Conservation (phyloP, 805 yeast species). For the Sugiyamaella smithiae region DNA sequence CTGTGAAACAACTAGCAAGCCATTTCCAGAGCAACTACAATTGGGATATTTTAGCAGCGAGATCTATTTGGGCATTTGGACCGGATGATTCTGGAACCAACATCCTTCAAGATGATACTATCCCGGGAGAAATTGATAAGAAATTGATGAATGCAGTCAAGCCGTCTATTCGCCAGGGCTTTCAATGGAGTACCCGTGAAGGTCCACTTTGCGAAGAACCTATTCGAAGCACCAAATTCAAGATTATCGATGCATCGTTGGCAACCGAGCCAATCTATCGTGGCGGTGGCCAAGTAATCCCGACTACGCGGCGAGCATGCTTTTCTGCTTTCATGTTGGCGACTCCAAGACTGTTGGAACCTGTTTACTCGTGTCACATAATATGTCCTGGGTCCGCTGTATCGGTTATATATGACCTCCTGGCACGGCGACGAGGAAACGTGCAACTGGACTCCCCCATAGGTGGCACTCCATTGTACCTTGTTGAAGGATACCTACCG, state of each 20-base stretch:
- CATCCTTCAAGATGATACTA: slow-evolving; percentile 64
- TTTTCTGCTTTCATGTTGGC: slow-evolving; percentile 78
- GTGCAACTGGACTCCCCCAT: slow-evolving; percentile 50
- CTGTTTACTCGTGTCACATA: slow-evolving; percentile 61
- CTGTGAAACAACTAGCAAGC: slow-evolving; percentile 49
- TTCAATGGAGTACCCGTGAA: slow-evolving; percentile 75
- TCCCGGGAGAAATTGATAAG: slow-evolving; percentile 68
- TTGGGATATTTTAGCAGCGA: slow-evolving; percentile 83
- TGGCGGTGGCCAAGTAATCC: slow-evolving; percentile 69
- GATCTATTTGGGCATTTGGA: slow-evolving; percentile 79
- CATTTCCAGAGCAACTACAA: slow-evolving; percentile 53
- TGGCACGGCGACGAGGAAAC: slow-evolving; percentile 70
- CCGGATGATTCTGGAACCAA: slow-evolving; percentile 56
- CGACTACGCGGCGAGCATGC: slow-evolving; percentile 81
- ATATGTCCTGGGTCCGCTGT: slow-evolving; percentile 52
- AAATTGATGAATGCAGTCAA: slow-evolving; percentile 43
- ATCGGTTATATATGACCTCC: slow-evolving; percentile 46
- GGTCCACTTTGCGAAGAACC: slow-evolving; percentile 95
- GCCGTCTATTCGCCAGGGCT: slow-evolving; percentile 68
- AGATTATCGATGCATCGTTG: slow-evolving; percentile 58
- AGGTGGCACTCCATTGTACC: slow-evolving; percentile 68
- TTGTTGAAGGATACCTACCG: slow-evolving; percentile 66
- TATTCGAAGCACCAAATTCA: slow-evolving; percentile 65
- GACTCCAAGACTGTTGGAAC: slow-evolving; percentile 77
- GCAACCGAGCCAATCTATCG: slow-evolving; percentile 48